These are phyloP conservation scores for Debaryomyces robertsiae DNA, from an alignment of 1,139 yeast species.

Conservation along the genomic window DNA sequence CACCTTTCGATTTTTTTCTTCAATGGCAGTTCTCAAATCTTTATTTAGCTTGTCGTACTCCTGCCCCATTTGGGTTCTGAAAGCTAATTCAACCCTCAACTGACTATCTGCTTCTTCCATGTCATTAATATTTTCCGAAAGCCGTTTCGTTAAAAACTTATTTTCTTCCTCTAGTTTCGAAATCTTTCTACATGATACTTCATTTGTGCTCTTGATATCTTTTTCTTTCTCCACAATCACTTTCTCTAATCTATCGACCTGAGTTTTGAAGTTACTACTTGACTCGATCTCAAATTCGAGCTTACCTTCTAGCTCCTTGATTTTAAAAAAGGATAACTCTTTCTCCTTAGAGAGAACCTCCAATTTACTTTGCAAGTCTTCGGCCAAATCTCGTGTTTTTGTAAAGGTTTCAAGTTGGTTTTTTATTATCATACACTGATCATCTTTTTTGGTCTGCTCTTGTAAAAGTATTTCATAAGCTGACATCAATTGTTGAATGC, in stretches of 20 bases:
- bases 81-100: slow-evolving; percentile 8
- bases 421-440: background rate
- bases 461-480: background rate
- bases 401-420: slow-evolving; percentile 1
- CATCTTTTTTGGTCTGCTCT: background rate
- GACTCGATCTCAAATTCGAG: too few relatives aligned
- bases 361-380: background rate
- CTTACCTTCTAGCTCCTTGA: too few relatives aligned
- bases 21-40: background rate
- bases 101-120: slow-evolving; percentile 11
- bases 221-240: too few relatives aligned
- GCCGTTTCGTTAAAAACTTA: background rate
- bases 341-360: background rate
- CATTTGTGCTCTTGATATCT: too few relatives aligned
- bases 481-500: background rate
- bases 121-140: slow-evolving; percentile 1
- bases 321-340: background rate
- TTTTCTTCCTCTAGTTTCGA: slow-evolving; percentile 4
- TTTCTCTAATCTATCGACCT: too few relatives aligned
- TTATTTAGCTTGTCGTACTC: slow-evolving; percentile 1
- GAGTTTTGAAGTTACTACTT: too few relatives aligned
- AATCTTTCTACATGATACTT: too few relatives aligned
- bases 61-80: slow-evolving; percentile 6
- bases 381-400: too few relatives aligned
- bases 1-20: background rate